These are phyloP conservation scores for Sphaerulina vaccinii DNA, from an alignment of 2,329 filamentous ascomycete species.

Conservation along the genomic window DNA sequence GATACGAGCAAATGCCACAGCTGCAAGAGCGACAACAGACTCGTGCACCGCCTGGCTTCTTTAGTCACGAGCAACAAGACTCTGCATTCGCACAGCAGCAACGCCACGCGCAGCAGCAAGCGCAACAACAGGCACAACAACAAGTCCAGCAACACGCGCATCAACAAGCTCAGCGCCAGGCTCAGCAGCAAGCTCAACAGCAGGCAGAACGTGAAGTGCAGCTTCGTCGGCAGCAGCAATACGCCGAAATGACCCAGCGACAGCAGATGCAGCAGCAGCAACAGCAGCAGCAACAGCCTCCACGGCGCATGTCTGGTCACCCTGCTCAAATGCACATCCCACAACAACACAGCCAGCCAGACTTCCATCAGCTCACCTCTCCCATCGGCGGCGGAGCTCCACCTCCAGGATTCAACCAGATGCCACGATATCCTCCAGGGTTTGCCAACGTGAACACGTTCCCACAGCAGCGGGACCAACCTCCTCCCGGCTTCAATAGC, in stretches of 20 bases:
- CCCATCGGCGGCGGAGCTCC: slow-evolving; percentile 18
- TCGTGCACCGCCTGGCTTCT: slow-evolving; percentile 37
- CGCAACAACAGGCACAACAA: slow-evolving; percentile 13
- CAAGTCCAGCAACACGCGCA: slow-evolving; percentile 6
- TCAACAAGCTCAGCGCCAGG: slow-evolving; percentile 25
- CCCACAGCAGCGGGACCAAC: slow-evolving; percentile 19
- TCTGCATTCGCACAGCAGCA: slow-evolving; percentile 34
- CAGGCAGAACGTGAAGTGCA: slow-evolving; percentile 8
- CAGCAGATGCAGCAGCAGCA: slow-evolving; percentile 13
- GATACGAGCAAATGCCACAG: slow-evolving; percentile 23
- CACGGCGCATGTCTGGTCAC: slow-evolving; percentile 31
- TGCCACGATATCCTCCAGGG: slow-evolving; percentile 36
- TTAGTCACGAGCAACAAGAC: slow-evolving; percentile 35
- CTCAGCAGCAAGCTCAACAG: slow-evolving; percentile 13
- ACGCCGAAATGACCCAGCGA: slow-evolving; percentile 5
- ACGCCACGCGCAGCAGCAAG: slow-evolving; percentile 27
- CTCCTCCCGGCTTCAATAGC: slow-evolving; percentile 6
- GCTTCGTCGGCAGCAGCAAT: slow-evolving; percentile 12
- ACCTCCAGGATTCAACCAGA: slow-evolving; percentile 36
- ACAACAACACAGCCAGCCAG: slow-evolving; percentile 23
- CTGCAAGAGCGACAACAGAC: slow-evolving; percentile 29
- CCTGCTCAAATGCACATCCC: slow-evolving; percentile 34
- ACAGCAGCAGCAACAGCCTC: slow-evolving; percentile 17
- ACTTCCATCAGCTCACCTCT: slow-evolving; percentile 27
- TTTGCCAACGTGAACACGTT: slow-evolving; percentile 35